Evolutionary conservation across 805 yeast genomes (phyloP), one percentile per base, ranked within the genome.

Genomic region (Candida ipomoeae): DNA sequence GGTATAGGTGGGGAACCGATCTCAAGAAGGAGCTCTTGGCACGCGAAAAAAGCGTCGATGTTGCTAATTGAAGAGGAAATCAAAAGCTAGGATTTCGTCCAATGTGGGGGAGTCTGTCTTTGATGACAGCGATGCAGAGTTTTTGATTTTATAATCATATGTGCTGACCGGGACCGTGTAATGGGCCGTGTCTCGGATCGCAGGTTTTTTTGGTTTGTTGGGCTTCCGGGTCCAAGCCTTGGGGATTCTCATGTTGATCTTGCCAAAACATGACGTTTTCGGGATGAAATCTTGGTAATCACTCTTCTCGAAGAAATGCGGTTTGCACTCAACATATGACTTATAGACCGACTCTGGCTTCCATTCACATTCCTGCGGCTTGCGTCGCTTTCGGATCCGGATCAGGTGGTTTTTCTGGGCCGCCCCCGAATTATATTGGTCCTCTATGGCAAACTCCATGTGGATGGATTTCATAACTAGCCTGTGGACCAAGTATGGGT

Each of bases 191-290:
- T 34, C 40, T 15, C 18, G 33, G 20, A 33, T 11, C 13, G 21
- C 23, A 14, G 13, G 50, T 23, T 45, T 44, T 23, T 55, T 55
- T 6, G 56, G 50, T 20, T 49, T 53, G 38, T 58, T 58, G 15
- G 62, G 65, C 14, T 58, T 56, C 35, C 76, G 59, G 2, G 60
- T 54, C 77, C 77, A 71, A 6, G 77, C 77, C 21, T 71, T 53
- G 38, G 66, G 67, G 34, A 53, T 57, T 47, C 77, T 57, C 77
- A 71, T 71, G 53, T 70, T 71, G 36, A 71, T 65, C 40, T 62
- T 65, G 6, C 77, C 77, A 51, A 71, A 71, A 52, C 75, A 69
- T 2, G 72, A 68, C 13, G 54, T 50, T 14, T 37, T 40, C 2
- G 76, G 74, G 11, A 68, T 58, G 26, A 54, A 51, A 39, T 61